phyloP scores from a whole-genome alignment of 164 flowering plant genomes.

The Vitis vinifera region DNA sequence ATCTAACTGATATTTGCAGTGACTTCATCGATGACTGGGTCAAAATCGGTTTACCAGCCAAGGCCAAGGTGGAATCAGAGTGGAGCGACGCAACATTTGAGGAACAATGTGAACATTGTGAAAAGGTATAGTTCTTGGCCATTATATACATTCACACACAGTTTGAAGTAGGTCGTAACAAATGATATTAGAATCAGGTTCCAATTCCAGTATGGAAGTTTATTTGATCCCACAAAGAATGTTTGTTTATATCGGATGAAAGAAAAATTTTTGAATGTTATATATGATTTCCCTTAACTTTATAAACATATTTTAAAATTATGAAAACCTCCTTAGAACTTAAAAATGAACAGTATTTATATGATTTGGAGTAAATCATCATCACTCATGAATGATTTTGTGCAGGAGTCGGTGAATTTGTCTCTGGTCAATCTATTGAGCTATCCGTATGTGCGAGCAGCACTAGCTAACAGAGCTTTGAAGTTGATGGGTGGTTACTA shows the following conservation, averaged over 20 bases:
- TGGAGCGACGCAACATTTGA: not conserved
- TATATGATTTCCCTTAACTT: no score
- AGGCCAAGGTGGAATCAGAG: constrained; percentile 17
- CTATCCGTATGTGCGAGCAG: constrained; percentile 39
- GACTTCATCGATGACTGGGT: constrained; percentile 40
- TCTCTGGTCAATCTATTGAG: constrained; percentile 33
- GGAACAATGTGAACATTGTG: constrained; percentile 6
- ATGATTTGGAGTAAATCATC: no score
- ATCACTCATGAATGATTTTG: not conserved
- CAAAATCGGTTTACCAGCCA: constrained; percentile 24
- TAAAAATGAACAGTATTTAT: no score
- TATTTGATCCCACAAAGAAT: no score
- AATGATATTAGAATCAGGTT: no score
- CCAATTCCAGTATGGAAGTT: no score
- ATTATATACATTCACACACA: no score
- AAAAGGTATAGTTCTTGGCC: constrained; percentile 15
- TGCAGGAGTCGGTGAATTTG: constrained; percentile 43
- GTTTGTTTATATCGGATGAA: no score
- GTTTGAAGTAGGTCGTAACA: no score
- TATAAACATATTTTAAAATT: no score
- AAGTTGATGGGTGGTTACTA: constrained; percentile 36
- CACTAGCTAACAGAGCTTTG: constrained; percentile 19
- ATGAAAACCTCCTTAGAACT: no score
- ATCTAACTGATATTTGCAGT: constrained; percentile 8
- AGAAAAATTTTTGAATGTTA: no score